Evolutionary conservation across 805 yeast species (phyloP), one percentile per base, ranked within the genome.

Genomic region (Candida incommunis): DNA sequence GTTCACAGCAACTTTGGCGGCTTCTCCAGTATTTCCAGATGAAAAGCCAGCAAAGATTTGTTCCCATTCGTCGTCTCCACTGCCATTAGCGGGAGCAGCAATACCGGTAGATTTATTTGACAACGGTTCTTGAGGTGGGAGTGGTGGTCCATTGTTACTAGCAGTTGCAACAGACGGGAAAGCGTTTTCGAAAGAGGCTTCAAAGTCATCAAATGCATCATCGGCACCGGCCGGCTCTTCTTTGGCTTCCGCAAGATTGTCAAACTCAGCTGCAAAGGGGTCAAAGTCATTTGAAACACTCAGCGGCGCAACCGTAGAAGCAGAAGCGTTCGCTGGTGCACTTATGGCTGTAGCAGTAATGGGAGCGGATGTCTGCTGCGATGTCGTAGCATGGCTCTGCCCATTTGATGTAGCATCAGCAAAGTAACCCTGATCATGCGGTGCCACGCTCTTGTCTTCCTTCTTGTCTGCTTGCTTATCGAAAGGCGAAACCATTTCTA

Each of bases 51-150:
- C 90, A 66, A 87, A 87, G 22, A 87, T 72, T 64, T 85, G 88
- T 56, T 87, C 95, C 96, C 96, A 87, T 60, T 87, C 96, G 55
- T 85, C 94, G 44, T 59, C 56, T 21, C 54, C 57, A n/a, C 57
- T 49, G 24, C 51, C 41, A 43, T 23, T 46, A 24, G 53, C 45
- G 7, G 27, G 7, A n/a, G 46, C 45, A 4, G 50, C 41, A 16
- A 48, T 60, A 41, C 57, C 53, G 26, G 53, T 46, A 31, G 41
- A 9, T 29, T 42, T 22, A 40, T 43, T 21, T 23, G 43, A 25
- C 23, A 40, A 26, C 22, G 40, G 23, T n/a, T 18, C 27, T 18
- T 3, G 31, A 9, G 42, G 27, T 11, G 22, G 42, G 7, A 23
- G 20, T 3, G 29, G 31, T 3, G 31, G 31, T 9, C 22, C 27